Base-by-base conservation (phyloP, 768 basidiomycete species). In the Naganishia onofrii region DNA sequence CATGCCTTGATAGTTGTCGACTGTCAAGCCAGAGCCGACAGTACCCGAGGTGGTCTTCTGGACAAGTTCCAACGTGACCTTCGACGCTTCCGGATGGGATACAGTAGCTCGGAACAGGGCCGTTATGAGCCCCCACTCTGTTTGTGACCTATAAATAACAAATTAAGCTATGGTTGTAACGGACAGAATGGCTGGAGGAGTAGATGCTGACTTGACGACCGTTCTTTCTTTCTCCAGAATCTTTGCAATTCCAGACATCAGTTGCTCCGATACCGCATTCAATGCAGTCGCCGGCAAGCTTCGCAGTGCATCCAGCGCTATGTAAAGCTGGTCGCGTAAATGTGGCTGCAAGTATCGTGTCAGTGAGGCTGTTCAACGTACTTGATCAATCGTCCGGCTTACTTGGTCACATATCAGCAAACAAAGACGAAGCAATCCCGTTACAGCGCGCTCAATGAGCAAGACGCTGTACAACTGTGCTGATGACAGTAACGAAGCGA, bases 91-190 rank as follows among this genome's bases (percentile, higher is more conserved):
- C 12, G 91, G 87, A 77, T 96, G 90, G 15, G 88, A 84, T 51
- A 93, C 86, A 0, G 93, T 94, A 0, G 89, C 89, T 57, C 91
- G 87, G 72, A 98, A 85, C 32, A 97, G 84, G 0, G 91, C 90
- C 75, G 94, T 91, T 26, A 94, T 86, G 48, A 98, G 83, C 71
- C 91, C 93, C 95, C 95, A 99, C 78, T 98, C 95, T 0, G 95
- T 97, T 73, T 90, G 89, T 0, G 93, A 93, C 67, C 89, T 92
- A 54, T 17, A 13, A 67, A 0, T 67, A 72, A 52, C 29, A 15
- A 15, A 42, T 42, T 29, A 64, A 29, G 0, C 15, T 23, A 53
- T 54, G 48, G 28, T 29, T 7, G 34, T n/a, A 3, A 58, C 29
- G 63, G 3, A 29, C 15, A 48, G 2, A 29, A 3, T 29, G 26